Evolutionary conservation across 257 asterid genomes (phyloP), one percentile per base, ranked within the genome.

Genomic region (Ophiorrhiza pumila): DNA sequence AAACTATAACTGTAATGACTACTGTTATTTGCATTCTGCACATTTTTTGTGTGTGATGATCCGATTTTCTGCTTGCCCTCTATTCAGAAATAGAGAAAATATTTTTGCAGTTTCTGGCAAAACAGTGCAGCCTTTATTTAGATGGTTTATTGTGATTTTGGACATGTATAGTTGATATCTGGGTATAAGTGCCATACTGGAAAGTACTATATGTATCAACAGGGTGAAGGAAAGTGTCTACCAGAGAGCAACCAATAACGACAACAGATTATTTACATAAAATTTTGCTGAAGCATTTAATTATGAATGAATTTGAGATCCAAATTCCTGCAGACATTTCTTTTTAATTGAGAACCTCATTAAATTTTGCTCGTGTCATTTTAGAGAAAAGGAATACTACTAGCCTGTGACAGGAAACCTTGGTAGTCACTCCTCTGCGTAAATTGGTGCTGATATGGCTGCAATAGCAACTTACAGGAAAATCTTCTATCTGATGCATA

Each of bases 71-170:
- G 15, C 39, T 3, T 65, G 6, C 37, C n/a, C 49, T 56, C 13
- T 34, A 32, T 32, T 46, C 34, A 10, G 4, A 43, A 74, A 43
- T 42, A 34, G 20, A 41, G 50, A 71, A 22, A 14, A 52, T 10
- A 15, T 65, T 64, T 39, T 29, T 42, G 42, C 61, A 66, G 60
- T 58, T 18, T 66, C 52, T 56, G 46, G 47, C 35, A 41, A n/a
- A 41, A 23, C 23, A 41, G 41, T 45, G 25, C 35, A 22, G 62
- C 39, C 61, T 60, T 72, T 5, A 49, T 46, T 23, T 12, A 41
- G 27, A 34, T 60, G 25, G 50, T n/a, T 59, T 23, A 14, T 60
- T 34, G n/a, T n/a, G 35, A 72, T 46, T 49, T 60, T 45, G 14
- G 3, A n/a, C 39, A 31, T n/a, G 55, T 7, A 3, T 15, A 34